A percentile compares a stretch with the other conserved stretches of the same genome.
phyloP scores from a whole-genome alignment of 2,329 filamentous ascomycete species.

The Fusarium austroafricanum region DNA sequence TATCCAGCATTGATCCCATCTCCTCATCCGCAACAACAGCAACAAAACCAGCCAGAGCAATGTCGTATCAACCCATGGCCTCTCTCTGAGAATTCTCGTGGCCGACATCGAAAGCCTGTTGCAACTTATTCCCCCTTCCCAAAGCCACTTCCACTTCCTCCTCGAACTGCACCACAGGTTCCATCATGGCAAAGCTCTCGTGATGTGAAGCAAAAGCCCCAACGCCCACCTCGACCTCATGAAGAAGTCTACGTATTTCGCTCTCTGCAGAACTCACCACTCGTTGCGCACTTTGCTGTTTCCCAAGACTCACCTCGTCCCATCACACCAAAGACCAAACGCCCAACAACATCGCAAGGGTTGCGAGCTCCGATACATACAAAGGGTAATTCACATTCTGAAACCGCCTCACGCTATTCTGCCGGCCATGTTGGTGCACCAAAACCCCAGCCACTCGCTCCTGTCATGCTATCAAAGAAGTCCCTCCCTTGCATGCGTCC shows the following conservation, averaged over 20 bases:
- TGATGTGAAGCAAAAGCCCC: slow-evolving; percentile 40
- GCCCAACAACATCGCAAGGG: slow-evolving; percentile 30
- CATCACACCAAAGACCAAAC: slow-evolving; percentile 30
- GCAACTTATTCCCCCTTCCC: slow-evolving; percentile 58
- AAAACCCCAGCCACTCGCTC: slow-evolving; percentile 28
- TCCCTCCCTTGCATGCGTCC: slow-evolving; percentile 45
- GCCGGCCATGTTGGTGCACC: slow-evolving; percentile 38
- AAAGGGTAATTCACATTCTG: slow-evolving; percentile 30
- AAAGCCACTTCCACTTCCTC: slow-evolving; percentile 52
- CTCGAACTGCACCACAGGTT: slow-evolving; percentile 43
- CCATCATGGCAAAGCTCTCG: slow-evolving; percentile 48
- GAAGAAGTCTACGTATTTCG: slow-evolving; percentile 38
- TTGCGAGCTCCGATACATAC: slow-evolving; percentile 13
- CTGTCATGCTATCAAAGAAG: slow-evolving; percentile 44
- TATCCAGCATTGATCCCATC: slow-evolving; percentile 50
- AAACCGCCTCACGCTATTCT: slow-evolving; percentile 42
- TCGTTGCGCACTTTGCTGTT: slow-evolving; percentile 26
- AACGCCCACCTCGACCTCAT: slow-evolving; percentile 47
- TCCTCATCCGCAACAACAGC: slow-evolving; percentile 40
- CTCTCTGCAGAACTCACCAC: slow-evolving; percentile 27
- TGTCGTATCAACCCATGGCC: slow-evolving; percentile 46
- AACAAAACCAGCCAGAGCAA: slow-evolving; percentile 36
- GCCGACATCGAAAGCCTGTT: slow-evolving; percentile 40
- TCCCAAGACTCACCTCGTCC: slow-evolving; percentile 34
- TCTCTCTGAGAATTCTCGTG: slow-evolving; percentile 39